Conservation (phyloP, 73 alveolate genomes). For the Tetrahymena malaccensis region DNA sequence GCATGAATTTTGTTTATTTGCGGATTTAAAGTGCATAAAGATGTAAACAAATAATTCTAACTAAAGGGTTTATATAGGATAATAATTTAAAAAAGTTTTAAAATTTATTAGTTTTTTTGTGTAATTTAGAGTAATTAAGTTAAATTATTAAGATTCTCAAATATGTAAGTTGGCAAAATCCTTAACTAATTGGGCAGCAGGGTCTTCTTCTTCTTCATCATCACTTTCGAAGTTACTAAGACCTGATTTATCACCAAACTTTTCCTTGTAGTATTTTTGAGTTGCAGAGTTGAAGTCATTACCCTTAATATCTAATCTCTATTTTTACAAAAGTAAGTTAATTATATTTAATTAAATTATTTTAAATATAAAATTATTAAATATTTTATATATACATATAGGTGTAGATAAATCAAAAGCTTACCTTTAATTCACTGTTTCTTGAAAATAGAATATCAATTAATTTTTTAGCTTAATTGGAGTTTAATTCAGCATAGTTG, state of each 20-base stretch:
- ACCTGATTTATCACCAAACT: slow-evolving; percentile 2
- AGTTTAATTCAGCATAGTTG: slow-evolving; percentile 39
- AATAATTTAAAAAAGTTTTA: neutral
- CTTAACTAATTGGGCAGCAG: neutral
- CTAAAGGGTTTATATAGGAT: neutral
- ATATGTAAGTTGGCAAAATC: neutral
- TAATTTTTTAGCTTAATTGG: slow-evolving; percentile 7
- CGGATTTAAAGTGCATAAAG: neutral
- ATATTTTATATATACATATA: too few relatives aligned
- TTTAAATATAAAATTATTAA: too few relatives aligned
- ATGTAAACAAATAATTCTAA: neutral
- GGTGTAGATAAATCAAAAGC: too few relatives aligned
- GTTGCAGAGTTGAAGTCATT: slow-evolving; percentile 33
- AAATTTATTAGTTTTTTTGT: neutral
- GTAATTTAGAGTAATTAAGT: neutral
- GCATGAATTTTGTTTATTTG: neutral
- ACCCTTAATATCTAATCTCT: slow-evolving; percentile 42
- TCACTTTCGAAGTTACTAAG: slow-evolving; percentile 39
- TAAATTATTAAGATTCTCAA: neutral
- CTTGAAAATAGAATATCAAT: neutral
- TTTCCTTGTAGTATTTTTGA: slow-evolving; percentile 3
- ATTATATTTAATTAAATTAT: neutral
- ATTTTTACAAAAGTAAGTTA: neutral
- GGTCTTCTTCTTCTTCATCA: slow-evolving; percentile 43
- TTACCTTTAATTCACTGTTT: slow-evolving; percentile 8